These are phyloP conservation scores for Sphaerulina vaccinii DNA, from an alignment of 2,329 filamentous ascomycete genomes.

Conservation along the genomic window DNA sequence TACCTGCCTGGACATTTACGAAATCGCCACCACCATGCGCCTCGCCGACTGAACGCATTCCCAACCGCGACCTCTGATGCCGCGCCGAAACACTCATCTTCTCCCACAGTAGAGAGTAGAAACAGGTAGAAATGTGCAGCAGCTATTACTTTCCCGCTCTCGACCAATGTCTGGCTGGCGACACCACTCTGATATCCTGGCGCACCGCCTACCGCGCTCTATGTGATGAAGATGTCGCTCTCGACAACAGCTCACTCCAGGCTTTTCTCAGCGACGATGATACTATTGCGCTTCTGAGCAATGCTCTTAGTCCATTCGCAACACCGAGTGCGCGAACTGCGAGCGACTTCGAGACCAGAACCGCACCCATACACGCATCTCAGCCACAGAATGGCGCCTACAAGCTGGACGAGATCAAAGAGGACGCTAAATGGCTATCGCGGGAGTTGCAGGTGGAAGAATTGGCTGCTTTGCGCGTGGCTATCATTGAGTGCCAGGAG, in stretches of 20 bases:
- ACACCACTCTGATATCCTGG: constrained; percentile 73
- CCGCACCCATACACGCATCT: constrained; percentile 79
- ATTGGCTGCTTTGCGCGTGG: constrained; percentile 75
- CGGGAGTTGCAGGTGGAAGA: constrained; percentile 75
- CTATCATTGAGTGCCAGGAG: constrained; percentile 79
- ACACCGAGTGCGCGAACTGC: constrained; percentile 47
- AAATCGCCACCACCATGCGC: background rate
- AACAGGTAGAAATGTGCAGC: constrained; percentile 5
- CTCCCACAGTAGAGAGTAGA: background rate
- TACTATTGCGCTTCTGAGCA: constrained; percentile 66
- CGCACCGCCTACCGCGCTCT: constrained; percentile 56
- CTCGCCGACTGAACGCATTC: background rate
- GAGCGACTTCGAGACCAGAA: constrained; percentile 76
- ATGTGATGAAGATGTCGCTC: constrained; percentile 52
- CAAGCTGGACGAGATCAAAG: constrained; percentile 76
- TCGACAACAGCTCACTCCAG: constrained; percentile 53
- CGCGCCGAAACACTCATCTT: background rate
- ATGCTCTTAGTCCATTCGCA: constrained; percentile 67
- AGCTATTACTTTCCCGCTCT: constrained; percentile 73
- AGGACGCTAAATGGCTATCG: constrained; percentile 83
- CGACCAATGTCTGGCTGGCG: constrained; percentile 79
- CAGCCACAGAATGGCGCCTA: constrained; percentile 65
- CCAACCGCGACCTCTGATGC: background rate
- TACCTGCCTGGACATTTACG: background rate
- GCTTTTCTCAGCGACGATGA: constrained; percentile 70